Base-by-base conservation (phyloP, 441 rosid genomes). In the Brassica hybrid region DNA sequence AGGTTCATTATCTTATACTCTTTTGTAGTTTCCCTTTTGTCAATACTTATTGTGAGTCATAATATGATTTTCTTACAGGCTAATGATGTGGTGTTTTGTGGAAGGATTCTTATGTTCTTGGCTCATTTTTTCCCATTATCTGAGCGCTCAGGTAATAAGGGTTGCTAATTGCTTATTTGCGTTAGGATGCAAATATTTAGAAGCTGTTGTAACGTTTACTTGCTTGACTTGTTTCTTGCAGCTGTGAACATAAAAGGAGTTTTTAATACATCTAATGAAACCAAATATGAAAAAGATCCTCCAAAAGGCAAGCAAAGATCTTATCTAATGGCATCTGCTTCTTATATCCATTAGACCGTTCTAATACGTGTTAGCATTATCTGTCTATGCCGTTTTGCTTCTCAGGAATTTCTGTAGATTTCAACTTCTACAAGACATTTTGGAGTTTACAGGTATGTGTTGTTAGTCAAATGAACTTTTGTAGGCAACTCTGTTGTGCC, bases 391-490 rank as follows among this genome's bases (percentile, higher is more conserved):
- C 32, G 69, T 73, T 57, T 56, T 73, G 59, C 66, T 84, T 76
- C 79, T 66, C 90, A 94, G 97, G 95, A 60, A 86, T 92, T 80
- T 84, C 93, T 73, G 83, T 94, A 50, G 99, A 96, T 84, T 96
- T 96, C 88, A 96, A 96, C 89, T 96, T 93, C 79, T 96, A 96
- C 62, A 92, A 88, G 85, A 96, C 96, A 70, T 85, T 96, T 73
- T 96, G 99, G 99, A 91, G 97, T 86, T 89, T 96, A 79, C 99
- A 94, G 97, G 99, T 92, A 79, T 72, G 81, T n/a, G n/a, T n/a
- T 63, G 9, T 32, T 70, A 58, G 67, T 19, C 65, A 27, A 57
- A 68, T 12, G 61, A 73, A 68, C 41, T n/a, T 38, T 68, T 38
- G 6, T 62, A 25, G 60, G 71, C 30, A 18, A 74, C 64, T 69